Conservation (phyloP, 306 rosid genomes). For the Castanea mollissima region DNA sequence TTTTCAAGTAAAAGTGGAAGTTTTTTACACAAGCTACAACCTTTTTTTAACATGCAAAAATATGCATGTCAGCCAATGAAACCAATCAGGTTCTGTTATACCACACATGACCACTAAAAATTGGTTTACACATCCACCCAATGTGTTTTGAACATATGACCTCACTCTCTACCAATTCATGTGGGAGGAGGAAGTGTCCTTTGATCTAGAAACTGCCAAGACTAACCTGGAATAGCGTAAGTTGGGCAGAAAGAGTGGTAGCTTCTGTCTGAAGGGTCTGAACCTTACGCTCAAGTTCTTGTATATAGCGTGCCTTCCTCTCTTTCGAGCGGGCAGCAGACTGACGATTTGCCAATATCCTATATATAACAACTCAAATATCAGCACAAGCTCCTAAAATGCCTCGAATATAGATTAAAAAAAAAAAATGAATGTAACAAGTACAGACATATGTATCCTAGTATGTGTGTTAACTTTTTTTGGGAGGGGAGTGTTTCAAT, state of each 20-base stretch:
- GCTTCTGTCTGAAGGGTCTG: conserved; percentile 99
- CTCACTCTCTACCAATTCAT: too few relatives aligned
- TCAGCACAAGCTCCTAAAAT: conserved; percentile 17
- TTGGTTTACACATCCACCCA: too few relatives aligned
- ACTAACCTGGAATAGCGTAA: conserved; percentile 90
- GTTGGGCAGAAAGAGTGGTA: conserved; percentile 97
- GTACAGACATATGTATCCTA: not conserved
- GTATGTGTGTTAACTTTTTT: not conserved
- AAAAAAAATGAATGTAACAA: not conserved
- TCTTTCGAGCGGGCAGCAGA: conserved; percentile 99
- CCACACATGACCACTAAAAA: not conserved
- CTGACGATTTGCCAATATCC: conserved; percentile 96
- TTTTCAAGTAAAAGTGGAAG: not conserved
- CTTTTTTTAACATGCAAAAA: not conserved
- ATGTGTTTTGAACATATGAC: too few relatives aligned
- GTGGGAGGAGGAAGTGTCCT: too few relatives aligned
- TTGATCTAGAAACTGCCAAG: not conserved
- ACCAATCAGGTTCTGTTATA: not conserved
- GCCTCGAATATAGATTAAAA: not conserved
- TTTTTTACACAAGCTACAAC: too few relatives aligned
- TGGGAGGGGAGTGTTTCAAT: too few relatives aligned
- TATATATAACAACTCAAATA: conserved; percentile 28
- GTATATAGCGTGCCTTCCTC: conserved; percentile 93
- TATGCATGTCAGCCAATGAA: not conserved
- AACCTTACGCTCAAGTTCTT: conserved; percentile 97